phyloP scores from a whole-genome alignment of 139 green algal species.

The Pleodorina starrii region DNA sequence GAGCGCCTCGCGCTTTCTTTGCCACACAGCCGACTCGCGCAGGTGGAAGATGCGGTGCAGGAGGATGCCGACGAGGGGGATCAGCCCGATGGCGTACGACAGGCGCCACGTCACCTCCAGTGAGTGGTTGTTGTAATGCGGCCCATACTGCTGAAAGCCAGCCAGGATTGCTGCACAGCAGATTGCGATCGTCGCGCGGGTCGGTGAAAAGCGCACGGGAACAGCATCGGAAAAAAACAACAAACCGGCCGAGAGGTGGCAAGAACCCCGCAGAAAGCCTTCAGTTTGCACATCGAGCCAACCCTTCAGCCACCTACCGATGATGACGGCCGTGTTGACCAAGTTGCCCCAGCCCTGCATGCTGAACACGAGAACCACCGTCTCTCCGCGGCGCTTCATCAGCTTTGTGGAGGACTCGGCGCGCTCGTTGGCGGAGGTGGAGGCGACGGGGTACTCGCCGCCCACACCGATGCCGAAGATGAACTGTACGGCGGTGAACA shows the following conservation, averaged over 20 bases:
- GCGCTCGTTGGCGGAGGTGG: constrained; percentile 82
- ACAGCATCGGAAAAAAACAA: too few relatives aligned
- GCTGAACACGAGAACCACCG: constrained; percentile 77
- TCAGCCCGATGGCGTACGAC: constrained; percentile 49
- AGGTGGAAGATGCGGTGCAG: constrained; percentile 39
- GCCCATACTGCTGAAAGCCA: constrained; percentile 15
- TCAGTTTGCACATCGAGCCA: background rate
- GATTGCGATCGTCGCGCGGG: background rate
- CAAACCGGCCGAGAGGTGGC: too few relatives aligned
- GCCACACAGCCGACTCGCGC: constrained; percentile 31
- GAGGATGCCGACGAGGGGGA: constrained; percentile 38
- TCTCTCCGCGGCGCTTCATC: constrained; percentile 56
- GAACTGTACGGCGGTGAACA: constrained; percentile 48
- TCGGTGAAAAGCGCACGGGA: too few relatives aligned
- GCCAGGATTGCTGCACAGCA: constrained; percentile 44
- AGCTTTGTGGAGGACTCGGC: constrained; percentile 70
- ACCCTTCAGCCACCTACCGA: background rate
- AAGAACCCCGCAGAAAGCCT: too few relatives aligned
- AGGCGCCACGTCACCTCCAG: constrained; percentile 46
- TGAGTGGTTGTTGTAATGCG: background rate
- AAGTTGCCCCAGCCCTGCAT: constrained; percentile 66
- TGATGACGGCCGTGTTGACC: constrained; percentile 55
- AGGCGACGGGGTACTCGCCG: constrained; percentile 86
- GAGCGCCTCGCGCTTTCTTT: constrained; percentile 41
- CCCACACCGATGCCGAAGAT: constrained; percentile 72